A percentile compares a stretch with the other conserved stretches of the same genome.
Conservation (phyloP, 176 grass and related monocot species). For the Poa pratensis region DNA sequence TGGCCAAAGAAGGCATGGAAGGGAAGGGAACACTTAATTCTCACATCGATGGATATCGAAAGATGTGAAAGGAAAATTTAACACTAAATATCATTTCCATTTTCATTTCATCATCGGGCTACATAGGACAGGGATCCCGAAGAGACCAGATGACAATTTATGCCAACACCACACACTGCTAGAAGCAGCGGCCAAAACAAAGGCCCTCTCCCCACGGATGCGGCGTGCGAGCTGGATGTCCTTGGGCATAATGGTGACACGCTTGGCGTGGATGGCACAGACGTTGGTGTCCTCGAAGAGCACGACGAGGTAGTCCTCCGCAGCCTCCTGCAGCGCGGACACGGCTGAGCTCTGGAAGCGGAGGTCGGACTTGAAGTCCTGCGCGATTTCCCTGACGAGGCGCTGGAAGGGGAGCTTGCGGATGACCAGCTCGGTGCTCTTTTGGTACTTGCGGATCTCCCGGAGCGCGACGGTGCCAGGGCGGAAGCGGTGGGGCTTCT, state of each 20-base stretch:
- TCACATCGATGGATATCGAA: too few relatives aligned
- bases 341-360: slow-evolving; percentile 67
- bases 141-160: neutral
- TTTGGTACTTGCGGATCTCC: slow-evolving; percentile 72
- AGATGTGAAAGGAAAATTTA: too few relatives aligned
- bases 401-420: slow-evolving; percentile 70
- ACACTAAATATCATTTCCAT: too few relatives aligned
- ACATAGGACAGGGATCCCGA: neutral
- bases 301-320: slow-evolving; percentile 64
- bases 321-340: slow-evolving; percentile 61
- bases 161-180: neutral
- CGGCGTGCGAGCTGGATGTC: neutral
- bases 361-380: slow-evolving; percentile 71
- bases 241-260: neutral
- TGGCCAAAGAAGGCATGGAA: neutral
- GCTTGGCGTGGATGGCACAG: slow-evolving; percentile 62
- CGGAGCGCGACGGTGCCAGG: slow-evolving; percentile 66
- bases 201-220: neutral
- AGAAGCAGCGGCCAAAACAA: neutral
- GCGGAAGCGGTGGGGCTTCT: slow-evolving; percentile 70
- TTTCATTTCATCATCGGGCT: neutral
- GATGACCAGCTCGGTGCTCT: slow-evolving; percentile 69
- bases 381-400: slow-evolving; percentile 56
- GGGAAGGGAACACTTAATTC: too few relatives aligned
- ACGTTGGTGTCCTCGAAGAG: slow-evolving; percentile 73